Percentiles rank a stretch among this genome's conserved stretches.
Evolutionary conservation across 306 rosid genomes (phyloP).

Genomic region (Quercus bicolor): DNA sequence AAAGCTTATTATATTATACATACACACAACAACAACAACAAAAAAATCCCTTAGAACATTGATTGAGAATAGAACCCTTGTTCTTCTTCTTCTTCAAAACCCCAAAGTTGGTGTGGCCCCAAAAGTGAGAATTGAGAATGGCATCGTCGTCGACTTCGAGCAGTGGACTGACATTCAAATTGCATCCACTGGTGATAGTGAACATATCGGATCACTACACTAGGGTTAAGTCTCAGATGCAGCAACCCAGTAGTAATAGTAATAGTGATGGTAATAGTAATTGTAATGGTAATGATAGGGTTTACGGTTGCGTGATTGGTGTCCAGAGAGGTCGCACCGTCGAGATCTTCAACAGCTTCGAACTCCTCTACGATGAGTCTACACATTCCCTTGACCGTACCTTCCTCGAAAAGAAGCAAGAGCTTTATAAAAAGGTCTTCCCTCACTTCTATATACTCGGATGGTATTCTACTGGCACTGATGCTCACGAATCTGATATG

Average conservation of each 20-base stretch:
- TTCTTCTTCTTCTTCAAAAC: not conserved
- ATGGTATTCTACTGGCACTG: constrained; percentile 96
- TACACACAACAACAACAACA: too few species aligned
- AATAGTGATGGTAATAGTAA: too few species aligned
- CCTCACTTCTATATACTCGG: constrained; percentile 89
- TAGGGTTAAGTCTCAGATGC: constrained; percentile 76
- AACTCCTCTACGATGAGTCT: constrained; percentile 76
- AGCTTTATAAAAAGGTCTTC: constrained; percentile 93
- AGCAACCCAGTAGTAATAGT: not conserved
- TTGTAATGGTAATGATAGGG: constrained; percentile 23
- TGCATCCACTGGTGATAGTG: constrained; percentile 89
- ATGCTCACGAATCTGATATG: constrained; percentile 87
- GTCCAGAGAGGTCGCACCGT: constrained; percentile 98
- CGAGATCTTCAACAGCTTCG: constrained; percentile 98
- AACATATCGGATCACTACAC: constrained; percentile 96
- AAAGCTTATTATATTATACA: too few species aligned
- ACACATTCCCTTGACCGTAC: constrained; percentile 81
- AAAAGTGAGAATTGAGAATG: constrained; percentile 29
- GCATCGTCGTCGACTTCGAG: constrained; percentile 88
- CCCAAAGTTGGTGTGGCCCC: not conserved
- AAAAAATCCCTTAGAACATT: not conserved
- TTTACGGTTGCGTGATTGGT: constrained; percentile 91
- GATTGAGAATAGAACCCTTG: too few species aligned
- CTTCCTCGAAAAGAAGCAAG: constrained; percentile 97
- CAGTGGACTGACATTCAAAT: constrained; percentile 95